Evolutionary conservation across 225 moss, liverwort and hornwort genomes (phyloP).

Genomic region (Rhytidiadelphus loreus): DNA sequence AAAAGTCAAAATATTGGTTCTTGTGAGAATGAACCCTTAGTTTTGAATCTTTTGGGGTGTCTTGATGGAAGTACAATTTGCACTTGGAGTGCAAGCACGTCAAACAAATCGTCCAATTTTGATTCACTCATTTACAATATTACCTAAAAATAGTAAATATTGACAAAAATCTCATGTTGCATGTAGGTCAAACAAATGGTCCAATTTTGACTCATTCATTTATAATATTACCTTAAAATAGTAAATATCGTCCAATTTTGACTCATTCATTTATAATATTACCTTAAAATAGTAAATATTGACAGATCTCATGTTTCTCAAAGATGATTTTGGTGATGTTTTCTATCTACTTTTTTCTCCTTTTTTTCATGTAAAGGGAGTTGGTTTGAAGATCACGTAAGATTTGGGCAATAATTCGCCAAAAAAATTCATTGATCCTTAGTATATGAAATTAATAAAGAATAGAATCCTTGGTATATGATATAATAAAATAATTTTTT

Average conservation of each 20-base stretch:
- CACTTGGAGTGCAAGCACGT: fast-evolving
- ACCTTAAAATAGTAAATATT: not conserved
- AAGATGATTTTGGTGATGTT: not conserved
- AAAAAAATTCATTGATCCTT: no score
- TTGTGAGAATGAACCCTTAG: not conserved
- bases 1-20: not conserved
- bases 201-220: not conserved
- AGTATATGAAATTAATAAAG: no score
- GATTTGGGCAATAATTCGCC: no score
- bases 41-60: not conserved
- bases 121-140: not conserved
- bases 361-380: no score
- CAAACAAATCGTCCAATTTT: not conserved
- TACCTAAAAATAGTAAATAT: not conserved
- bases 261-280: not conserved
- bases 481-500: not conserved
- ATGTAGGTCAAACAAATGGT: not conserved
- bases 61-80: not conserved
- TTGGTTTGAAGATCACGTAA: no score
- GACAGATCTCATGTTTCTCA: not conserved
- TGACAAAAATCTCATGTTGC: not conserved
- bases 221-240: not conserved
- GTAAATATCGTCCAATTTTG: no score
- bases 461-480: not conserved
- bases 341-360: no score